Base-by-base conservation (phyloP, 805 yeast genomes). In the Starmerella potacharoeniae region DNA sequence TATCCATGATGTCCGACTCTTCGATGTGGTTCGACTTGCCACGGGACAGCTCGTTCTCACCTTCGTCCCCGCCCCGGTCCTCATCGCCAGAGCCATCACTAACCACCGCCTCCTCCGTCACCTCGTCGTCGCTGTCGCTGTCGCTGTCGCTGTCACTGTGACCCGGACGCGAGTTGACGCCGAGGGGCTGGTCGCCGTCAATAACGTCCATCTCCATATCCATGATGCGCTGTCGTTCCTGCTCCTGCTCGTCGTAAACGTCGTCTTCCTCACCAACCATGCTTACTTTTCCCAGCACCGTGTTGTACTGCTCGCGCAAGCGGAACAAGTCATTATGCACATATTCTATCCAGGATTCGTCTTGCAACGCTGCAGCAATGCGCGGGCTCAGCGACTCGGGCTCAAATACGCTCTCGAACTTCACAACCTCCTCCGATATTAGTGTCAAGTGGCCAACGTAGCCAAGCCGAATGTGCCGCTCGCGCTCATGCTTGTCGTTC, bases 361-460 rank as follows among this genome's bases (percentile, higher is more conserved):
- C 69, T 17, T 68, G 57, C 5, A 76, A 75, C 3, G 78, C 76
- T 10, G 73, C 75, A 13, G 75, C 77, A 22, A 82, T 79, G 5
- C 72, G 65, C 3, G 78, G 76, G 1, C 85, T 77, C 13, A 82
- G 75, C 29, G 79, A 68, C 58, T 80, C 84, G 7, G 84, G 81
- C 40, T 81, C 75, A 62, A 79, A 80, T 16, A 80, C 68, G n/a
- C 77, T 74, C 8, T 73, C 71, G 68, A 93, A 93, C 67, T 93
- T 93, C 49, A 89, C 96, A 47, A 93, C 89, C 68, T 93, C 98
- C 68, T 93, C 98, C 51, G 96, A 89, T 55, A 93, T 87, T 51
- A 93, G 73, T 6, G 95, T 88, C 60, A 93, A 71, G 68, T 93
- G 98, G n/a, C 98, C 98, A 88, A 90, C 89, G 66, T 88, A 93